Evolutionary conservation across 78 protist genomes (phyloP), one percentile per base, ranked within the genome.

Genomic region (Tieghemostelium lacteum): DNA sequence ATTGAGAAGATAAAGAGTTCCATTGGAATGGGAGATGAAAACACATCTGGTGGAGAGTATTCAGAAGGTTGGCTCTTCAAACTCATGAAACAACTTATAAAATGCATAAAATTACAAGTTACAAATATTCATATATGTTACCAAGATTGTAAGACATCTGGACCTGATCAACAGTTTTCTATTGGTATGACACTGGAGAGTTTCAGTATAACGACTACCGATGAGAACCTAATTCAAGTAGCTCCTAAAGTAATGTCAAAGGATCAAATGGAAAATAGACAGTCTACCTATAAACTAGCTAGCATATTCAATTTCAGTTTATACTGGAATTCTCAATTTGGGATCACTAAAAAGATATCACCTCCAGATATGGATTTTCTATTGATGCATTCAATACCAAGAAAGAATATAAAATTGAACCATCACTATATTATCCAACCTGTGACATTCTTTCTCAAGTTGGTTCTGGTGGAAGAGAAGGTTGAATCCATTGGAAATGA

Each of bases 301-400:
- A 37, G 61, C 20, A 45, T 80, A 5, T 80, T 67, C 20, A 64
- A 80, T 36, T 80, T 80, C 24, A 52, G 76, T 8, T 20, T 80
- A n/a, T 80, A 80, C 40, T 80, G 88, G 88, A 60, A 80, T 57
- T 80, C 88, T 2, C 42, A 34, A 29, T 80, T 80, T 57, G 71
- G 88, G 19, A 29, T 36, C 29, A 66, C 88, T 1, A 80, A 71
- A 57, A 33, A 24, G 55, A 78, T 83, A 2, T 69, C 71, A 52
- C 70, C 76, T 20, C 78, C 52, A 0, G 91, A 83, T 45, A 83
- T 83, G 91, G 91, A 83, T 36, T 64, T 83, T 8, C 39, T 83
- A 28, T 57, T 83, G 22, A 69, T 83, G 78, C 91, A 83, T 24
- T 69, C 76, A 19, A 83, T 83, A n/a, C 76, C 80, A 17, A 52